Base-by-base conservation (phyloP, 768 basidiomycete genomes). In the Trametes gibbosa region DNA sequence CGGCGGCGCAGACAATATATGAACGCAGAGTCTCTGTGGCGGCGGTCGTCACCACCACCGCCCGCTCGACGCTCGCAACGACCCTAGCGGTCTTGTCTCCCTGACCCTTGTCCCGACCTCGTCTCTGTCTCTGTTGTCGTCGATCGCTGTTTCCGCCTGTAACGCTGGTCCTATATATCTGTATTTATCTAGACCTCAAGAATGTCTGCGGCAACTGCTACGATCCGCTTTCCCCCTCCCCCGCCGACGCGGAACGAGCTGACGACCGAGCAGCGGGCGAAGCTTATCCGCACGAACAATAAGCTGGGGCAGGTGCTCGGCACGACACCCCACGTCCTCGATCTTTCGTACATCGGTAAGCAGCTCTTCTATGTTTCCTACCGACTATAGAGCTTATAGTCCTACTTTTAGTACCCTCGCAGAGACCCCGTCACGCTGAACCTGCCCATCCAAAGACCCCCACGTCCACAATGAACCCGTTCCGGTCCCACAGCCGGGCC, bases 271-370 rank as follows among this genome's bases (percentile, higher is more conserved):
- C 81, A 86, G 68, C 80, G 84, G n/a, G 68, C 75, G 9, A 81
- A 81, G 53, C 77, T 87, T 23, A 65, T 84, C 29, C 82, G 84
- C 27, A 79, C 80, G 24, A 79, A 83, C 21, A 81, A 78, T 64
- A 87, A 86, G 72, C 77, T 88, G 21, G 79, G 79, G 21, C 79
- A 81, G 45, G 70, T 87, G 12, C 72, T 87, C 12, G 86, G 86
- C 13, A 74, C 77, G 19, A 80, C 83, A 16, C 86, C 85, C n/a
- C 82, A 79, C 57, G 73, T 86, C 32, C 61, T 82, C 12, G 84
- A 87, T 43, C 52, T 62, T 6, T 52, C 65, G 1, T 56, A 63
- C 42, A 34, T 40, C 17, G 41, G 65, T 63, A 47, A 53, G 62
- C 29, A 4, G 29, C 29, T 10, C 29, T 43, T 35, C 2, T 12